phyloP scores from a whole-genome alignment of 768 basidiomycete genomes.

The Russula foetens region DNA sequence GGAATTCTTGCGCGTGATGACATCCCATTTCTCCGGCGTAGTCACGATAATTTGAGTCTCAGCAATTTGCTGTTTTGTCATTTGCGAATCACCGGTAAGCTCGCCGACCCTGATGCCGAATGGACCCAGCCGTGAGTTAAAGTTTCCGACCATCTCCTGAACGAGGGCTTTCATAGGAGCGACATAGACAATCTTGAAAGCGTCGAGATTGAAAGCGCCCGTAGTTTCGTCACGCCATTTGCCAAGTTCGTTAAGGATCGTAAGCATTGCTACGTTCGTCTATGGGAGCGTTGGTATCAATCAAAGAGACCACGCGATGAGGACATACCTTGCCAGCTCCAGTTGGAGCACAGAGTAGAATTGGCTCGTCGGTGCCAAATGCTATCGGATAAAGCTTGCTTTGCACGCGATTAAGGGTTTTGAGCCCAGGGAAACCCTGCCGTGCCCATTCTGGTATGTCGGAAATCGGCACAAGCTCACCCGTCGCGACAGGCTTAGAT shows the following conservation, averaged over 20 bases:
- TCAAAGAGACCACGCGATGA: neutral
- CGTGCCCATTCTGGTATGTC: constrained; percentile 81
- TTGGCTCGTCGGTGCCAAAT: constrained; percentile 90
- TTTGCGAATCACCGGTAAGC: constrained; percentile 93
- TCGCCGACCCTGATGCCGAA: constrained; percentile 86
- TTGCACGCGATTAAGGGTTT: constrained; percentile 83
- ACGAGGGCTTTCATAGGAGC: constrained; percentile 99
- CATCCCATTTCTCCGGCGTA: constrained; percentile 99
- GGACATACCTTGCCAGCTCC: constrained; percentile 89
- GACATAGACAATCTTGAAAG: constrained; percentile 96
- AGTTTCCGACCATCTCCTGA: constrained; percentile 98
- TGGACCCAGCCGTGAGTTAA: constrained; percentile 59
- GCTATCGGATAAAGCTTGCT: constrained; percentile 89
- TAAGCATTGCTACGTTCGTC: constrained; percentile 98
- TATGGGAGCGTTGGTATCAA: constrained; percentile 29
- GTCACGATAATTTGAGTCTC: constrained; percentile 98
- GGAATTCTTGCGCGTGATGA: constrained; percentile 96
- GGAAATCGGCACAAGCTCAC: constrained; percentile 64
- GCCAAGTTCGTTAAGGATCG: constrained; percentile 82
- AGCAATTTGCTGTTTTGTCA: constrained; percentile 95
- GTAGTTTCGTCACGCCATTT: constrained; percentile 83
- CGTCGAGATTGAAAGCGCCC: constrained; percentile 72
- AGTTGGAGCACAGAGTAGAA: constrained; percentile 94
- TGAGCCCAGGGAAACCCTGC: constrained; percentile 72
- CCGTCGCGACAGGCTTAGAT: constrained; percentile 51